These are phyloP conservation scores for Citrus reticulata DNA, from an alignment of 345 rosid genomes.

Conservation along the genomic window DNA sequence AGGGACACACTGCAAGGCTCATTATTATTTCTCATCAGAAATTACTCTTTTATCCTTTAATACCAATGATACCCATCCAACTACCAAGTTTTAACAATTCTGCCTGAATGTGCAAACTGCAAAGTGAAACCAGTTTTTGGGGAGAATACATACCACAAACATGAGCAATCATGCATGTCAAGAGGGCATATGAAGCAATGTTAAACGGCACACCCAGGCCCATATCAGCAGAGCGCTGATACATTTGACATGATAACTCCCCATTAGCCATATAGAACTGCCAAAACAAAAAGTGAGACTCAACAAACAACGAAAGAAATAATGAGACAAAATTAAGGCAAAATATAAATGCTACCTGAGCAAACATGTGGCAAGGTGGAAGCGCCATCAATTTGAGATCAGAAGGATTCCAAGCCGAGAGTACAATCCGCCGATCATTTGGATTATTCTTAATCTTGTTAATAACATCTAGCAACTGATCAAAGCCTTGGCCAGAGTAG, in stretches of 20 bases:
- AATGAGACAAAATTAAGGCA: neutral
- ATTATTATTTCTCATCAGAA: neutral
- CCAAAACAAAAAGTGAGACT: constrained; percentile 9
- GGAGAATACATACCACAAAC: constrained; percentile 64
- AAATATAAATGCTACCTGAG: constrained; percentile 48
- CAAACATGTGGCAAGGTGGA: constrained; percentile 99
- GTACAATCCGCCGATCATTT: constrained; percentile 78
- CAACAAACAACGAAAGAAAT: neutral
- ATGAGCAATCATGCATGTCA: constrained; percentile 91
- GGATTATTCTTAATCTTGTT: constrained; percentile 91
- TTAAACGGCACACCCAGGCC: constrained; percentile 98
- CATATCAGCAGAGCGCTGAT: constrained; percentile 98
- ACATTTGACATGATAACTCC: constrained; percentile 96
- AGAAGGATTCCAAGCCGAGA: constrained; percentile 98
- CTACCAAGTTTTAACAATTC: neutral
- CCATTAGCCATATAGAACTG: constrained; percentile 90
- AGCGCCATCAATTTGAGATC: constrained; percentile 93
- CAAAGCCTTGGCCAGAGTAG: constrained; percentile 93
- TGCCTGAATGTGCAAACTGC: neutral
- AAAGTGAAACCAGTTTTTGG: neutral
- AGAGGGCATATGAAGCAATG: constrained; percentile 89
- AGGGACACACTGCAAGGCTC: neutral
- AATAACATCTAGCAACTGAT: constrained; percentile 85
- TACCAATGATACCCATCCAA: neutral
- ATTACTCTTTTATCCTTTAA: neutral